Percentiles rank a stretch among this genome's conserved stretches.
Evolutionary conservation across 768 basidiomycete genomes (phyloP).

Genomic region (Tulasnella sp.): DNA sequence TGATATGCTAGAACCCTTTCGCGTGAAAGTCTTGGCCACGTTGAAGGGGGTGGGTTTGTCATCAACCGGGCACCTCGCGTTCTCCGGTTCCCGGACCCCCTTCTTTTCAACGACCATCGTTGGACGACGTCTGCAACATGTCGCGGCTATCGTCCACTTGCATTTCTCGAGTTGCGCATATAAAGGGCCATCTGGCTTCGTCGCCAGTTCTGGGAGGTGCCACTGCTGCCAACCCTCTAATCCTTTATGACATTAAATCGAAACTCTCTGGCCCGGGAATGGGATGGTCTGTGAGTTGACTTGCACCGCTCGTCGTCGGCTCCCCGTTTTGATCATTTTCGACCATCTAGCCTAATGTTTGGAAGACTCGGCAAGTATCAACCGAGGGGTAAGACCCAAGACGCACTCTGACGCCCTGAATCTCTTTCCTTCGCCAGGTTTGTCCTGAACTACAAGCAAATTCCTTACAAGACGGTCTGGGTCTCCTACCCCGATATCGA

Average conservation of each 20-base stretch:
- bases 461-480: slow-evolving; percentile 27
- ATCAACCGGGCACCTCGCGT: background rate
- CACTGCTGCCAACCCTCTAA: slow-evolving; percentile 10
- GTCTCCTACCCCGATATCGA: slow-evolving; percentile 23
- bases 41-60: background rate
- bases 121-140: background rate
- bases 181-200: slow-evolving; percentile 1
- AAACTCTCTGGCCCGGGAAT: background rate
- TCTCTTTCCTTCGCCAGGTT: background rate
- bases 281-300: slow-evolving; percentile 23
- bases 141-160: slow-evolving; percentile 1
- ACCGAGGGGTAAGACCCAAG: background rate
- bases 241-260: slow-evolving; percentile 29
- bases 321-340: background rate
- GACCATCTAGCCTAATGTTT: slow-evolving; percentile 20
- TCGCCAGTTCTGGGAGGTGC: background rate
- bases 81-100: background rate
- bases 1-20: background rate
- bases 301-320: background rate
- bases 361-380: slow-evolving; percentile 21
- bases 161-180: slow-evolving; percentile 18
- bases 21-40: background rate
- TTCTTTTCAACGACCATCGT: background rate
- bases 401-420: background rate
- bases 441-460: slow-evolving; percentile 28